Evolutionary conservation across 768 basidiomycete genomes (phyloP).

Genomic region (Amanita rubescens): DNA sequence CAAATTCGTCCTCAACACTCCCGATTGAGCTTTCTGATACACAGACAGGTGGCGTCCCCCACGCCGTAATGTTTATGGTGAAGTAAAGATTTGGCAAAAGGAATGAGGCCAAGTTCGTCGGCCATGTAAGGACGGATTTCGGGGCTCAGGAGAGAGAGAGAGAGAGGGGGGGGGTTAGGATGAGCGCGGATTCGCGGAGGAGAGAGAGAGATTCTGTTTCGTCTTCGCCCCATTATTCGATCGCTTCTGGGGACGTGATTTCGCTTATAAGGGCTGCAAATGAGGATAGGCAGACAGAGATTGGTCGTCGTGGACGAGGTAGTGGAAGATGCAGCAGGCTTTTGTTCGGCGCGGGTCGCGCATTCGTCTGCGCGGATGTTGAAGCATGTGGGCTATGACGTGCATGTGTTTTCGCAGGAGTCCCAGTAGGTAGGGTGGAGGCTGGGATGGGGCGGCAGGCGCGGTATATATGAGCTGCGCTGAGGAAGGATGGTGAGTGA

Average conservation of each 20-base stretch:
- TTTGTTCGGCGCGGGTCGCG: slow-evolving; percentile 39
- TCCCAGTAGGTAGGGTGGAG: slow-evolving; percentile 21
- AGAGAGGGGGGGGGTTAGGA: slow-evolving; percentile 33
- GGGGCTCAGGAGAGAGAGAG: slow-evolving; percentile 66
- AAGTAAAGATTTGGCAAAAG: slow-evolving; percentile 44
- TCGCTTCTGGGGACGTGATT: slow-evolving; percentile 40
- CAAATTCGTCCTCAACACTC: slow-evolving; percentile 76
- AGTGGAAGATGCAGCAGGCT: slow-evolving; percentile 69
- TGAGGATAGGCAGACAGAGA: slow-evolving; percentile 52
- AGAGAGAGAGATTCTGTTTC: slow-evolving; percentile 51
- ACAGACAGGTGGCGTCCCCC: slow-evolving; percentile 82
- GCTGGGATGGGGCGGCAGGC: slow-evolving; percentile 30
- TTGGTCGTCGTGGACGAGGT: slow-evolving; percentile 66
- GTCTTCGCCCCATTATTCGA: slow-evolving; percentile 56
- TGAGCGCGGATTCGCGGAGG: slow-evolving; percentile 66
- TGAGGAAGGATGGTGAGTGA: slow-evolving; percentile 17
- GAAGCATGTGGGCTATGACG: slow-evolving; percentile 57
- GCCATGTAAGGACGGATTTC: slow-evolving; percentile 65
- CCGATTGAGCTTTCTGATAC: slow-evolving; percentile 71
- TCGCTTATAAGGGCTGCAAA: slow-evolving; percentile 44
- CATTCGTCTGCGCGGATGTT: slow-evolving; percentile 29
- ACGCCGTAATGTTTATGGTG: slow-evolving; percentile 62
- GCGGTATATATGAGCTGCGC: slow-evolving; percentile 57
- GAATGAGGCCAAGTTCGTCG: slow-evolving; percentile 42
- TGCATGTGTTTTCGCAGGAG: slow-evolving; percentile 50